Evolutionary conservation across 352 stramenopile genomes (phyloP), one percentile per base, ranked within the genome.

Genomic region (Phytophthora citrophthora): DNA sequence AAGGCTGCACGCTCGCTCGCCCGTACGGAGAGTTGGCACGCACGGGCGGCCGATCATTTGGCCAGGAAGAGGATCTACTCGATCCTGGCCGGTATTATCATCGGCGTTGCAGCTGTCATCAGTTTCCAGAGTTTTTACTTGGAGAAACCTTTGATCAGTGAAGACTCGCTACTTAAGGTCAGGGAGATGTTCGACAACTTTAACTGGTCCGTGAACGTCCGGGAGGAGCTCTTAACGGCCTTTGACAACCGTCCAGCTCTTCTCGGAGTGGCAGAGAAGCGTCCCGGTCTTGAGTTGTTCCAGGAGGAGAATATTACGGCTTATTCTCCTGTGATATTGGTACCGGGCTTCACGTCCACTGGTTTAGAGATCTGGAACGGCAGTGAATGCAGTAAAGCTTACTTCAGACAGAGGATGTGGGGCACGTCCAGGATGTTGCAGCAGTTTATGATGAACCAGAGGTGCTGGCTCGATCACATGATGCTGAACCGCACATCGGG

Each of bases 321-420:
- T 24, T 72, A 84, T 65, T 92, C 81, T 43, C 86, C 86, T 5
- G 81, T 98, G 3, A 77, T 99, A 12, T 81, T 99, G 43, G 61
- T 99, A 12, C 96, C 95, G 4, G 95, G 96, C 9, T 98, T 99
- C 67, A 86, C 96, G 20, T 97, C 93, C 26, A 97, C 93, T 13
- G 93, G 91, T 2, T 82, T 99, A 15, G 96, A 99, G 73, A 88
- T 98, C 55, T 99, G 96, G 96, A 77, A 93, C 38, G 94, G 92
- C 29, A 87, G 89, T 32, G 83, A 89, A 7, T 98, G 96, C 64
- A 85, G 76, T 48, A 81, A 85, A 49, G 72, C 79, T 24, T 93
- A 93, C 74, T 98, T 98, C 70, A 77, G 96, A 41, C 90, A 98
- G 68, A 81, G 94, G 43, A 85, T 99, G 64, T 99, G 96, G 96